Evolutionary conservation across 1,139 yeast genomes (phyloP).

Genomic region (Debaryomyces sp.): DNA sequence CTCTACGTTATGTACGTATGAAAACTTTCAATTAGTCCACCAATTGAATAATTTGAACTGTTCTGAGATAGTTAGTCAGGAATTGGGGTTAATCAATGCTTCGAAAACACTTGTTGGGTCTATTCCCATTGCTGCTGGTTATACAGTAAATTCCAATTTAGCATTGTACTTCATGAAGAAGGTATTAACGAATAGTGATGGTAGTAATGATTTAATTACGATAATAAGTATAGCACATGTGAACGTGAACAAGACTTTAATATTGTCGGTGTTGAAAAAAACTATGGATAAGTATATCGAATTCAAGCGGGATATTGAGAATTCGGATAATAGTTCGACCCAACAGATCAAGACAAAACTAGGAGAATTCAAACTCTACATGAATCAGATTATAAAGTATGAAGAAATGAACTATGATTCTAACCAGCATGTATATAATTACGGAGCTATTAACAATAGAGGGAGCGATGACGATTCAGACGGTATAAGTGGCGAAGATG

Average conservation of each 20-base stretch:
- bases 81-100: slow-evolving; percentile 54
- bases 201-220: slow-evolving; percentile 53
- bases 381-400: slow-evolving; percentile 53
- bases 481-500: slow-evolving; percentile 19
- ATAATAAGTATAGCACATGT: slow-evolving; percentile 50
- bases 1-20: slow-evolving; percentile 58
- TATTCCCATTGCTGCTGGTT: slow-evolving; percentile 35
- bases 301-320: slow-evolving; percentile 33
- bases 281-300: slow-evolving; percentile 52
- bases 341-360: slow-evolving; percentile 27
- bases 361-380: slow-evolving; percentile 53
- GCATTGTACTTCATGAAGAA: slow-evolving; percentile 54
- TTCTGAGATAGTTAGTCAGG: slow-evolving; percentile 57
- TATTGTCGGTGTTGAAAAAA: slow-evolving; percentile 50
- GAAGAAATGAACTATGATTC: slow-evolving; percentile 51
- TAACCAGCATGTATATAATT: slow-evolving; percentile 36
- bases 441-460: slow-evolving; percentile 31
- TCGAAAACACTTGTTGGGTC: slow-evolving; percentile 49
- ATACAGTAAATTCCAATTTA: slow-evolving; percentile 33
- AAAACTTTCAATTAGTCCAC: slow-evolving; percentile 45
- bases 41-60: slow-evolving; percentile 47
- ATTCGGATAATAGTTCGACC: slow-evolving; percentile 13
- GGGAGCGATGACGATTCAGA: slow-evolving; percentile 19
- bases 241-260: slow-evolving; percentile 46
- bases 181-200: slow-evolving; percentile 40